Conservation (phyloP, 345 rosid species). For the Euphorbia tirucalli region DNA sequence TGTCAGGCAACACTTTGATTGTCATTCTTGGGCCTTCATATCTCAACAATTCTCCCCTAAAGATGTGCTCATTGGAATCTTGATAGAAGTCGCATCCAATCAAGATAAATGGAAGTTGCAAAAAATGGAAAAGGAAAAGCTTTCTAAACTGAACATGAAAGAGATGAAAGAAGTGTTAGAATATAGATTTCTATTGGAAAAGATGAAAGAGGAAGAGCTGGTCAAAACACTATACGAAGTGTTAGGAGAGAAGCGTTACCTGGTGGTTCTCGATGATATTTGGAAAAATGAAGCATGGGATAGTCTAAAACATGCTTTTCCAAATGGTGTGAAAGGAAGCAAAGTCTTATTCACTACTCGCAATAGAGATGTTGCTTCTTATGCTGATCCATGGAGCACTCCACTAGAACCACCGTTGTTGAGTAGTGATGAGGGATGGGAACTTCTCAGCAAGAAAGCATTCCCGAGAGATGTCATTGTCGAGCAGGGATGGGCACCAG, state of each 20-base stretch:
- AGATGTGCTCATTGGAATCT: background rate
- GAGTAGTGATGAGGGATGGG: constrained; percentile 7
- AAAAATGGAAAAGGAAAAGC: too few relatives aligned
- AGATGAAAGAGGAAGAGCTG: background rate
- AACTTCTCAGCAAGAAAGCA: constrained; percentile 7
- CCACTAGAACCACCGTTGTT: constrained; percentile 10
- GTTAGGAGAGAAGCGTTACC: background rate
- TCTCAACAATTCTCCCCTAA: background rate
- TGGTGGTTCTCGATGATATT: constrained; percentile 19
- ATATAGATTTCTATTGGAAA: background rate
- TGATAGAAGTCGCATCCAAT: background rate
- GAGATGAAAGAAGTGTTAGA: too few relatives aligned
- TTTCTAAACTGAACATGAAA: too few relatives aligned
- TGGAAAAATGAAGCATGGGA: constrained; percentile 18
- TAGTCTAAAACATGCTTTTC: background rate
- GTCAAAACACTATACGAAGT: background rate
- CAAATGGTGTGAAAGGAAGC: constrained; percentile 4
- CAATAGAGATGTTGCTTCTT: background rate
- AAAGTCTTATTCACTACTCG: constrained; percentile 9
- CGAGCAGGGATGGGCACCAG: background rate
- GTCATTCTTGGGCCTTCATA: background rate
- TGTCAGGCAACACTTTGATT: background rate
- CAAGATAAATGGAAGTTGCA: too few relatives aligned
- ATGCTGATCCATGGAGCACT: constrained; percentile 4
- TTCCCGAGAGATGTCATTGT: background rate